phyloP scores from a whole-genome alignment of 192 early-diverging fungal species.

The Paraglomus occultum region DNA sequence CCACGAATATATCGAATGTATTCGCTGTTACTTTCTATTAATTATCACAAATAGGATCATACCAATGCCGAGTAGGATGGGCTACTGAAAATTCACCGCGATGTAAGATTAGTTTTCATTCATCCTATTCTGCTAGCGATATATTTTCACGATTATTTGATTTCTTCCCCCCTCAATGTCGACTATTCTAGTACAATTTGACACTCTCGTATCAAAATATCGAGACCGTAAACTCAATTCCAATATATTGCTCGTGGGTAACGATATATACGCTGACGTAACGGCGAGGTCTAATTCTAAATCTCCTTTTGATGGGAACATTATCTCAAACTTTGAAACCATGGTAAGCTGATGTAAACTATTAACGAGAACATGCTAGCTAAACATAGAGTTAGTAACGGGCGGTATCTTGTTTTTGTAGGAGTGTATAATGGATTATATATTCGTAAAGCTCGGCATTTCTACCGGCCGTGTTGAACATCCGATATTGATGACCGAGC shows the following conservation, averaged over 20 bases:
- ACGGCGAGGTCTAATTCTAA: conserved; percentile 50
- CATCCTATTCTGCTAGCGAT: background rate
- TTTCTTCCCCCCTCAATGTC: conserved; percentile 25
- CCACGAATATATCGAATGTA: background rate
- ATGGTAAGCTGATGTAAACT: conserved; percentile 59
- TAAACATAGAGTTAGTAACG: conserved; percentile 38
- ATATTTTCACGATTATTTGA: conserved; percentile 5
- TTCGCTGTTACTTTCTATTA: background rate
- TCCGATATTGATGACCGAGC: conserved; percentile 87
- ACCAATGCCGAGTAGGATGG: conserved; percentile 81
- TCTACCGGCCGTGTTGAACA: conserved; percentile 67
- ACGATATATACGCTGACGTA: conserved; percentile 62
- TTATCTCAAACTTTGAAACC: conserved; percentile 71
- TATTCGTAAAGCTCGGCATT: conserved; percentile 77
- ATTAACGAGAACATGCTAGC: conserved; percentile 35
- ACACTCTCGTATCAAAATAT: conserved; percentile 66
- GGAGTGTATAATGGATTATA: conserved; percentile 85
- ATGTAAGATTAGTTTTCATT: conserved; percentile 39
- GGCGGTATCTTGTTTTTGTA: conserved; percentile 34
- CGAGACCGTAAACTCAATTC: conserved; percentile 52
- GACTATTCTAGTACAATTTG: conserved; percentile 61
- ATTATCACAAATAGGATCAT: conserved; percentile 52
- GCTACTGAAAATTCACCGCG: conserved; percentile 59
- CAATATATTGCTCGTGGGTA: conserved; percentile 56
- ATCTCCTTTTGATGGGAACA: conserved; percentile 63